Evolutionary conservation across 108 stramenopile species (phyloP).

Genomic region (Aurantiochytrium sp.): DNA sequence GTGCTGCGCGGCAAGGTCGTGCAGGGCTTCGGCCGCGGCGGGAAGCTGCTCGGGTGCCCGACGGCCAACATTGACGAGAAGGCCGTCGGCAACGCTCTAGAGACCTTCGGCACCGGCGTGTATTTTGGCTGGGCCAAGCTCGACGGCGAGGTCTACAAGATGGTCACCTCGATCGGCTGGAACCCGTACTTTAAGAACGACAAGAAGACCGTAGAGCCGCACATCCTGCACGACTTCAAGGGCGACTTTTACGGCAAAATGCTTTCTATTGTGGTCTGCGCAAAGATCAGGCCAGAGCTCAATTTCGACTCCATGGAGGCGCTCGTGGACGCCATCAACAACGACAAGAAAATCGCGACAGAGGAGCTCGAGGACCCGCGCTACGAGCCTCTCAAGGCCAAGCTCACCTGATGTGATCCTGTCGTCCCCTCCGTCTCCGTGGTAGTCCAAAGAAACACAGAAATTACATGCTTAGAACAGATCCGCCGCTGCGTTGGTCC

Average conservation of each 20-base stretch:
- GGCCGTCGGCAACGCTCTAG: slow-evolving; percentile 41
- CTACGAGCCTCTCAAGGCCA: background rate
- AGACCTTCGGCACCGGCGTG: slow-evolving; percentile 47
- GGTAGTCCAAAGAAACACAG: no score
- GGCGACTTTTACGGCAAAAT: slow-evolving; percentile 57
- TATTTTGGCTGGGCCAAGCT: slow-evolving; percentile 53
- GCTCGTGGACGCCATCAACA: background rate
- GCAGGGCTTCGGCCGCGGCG: slow-evolving; percentile 59
- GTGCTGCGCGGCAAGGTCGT: slow-evolving; percentile 49
- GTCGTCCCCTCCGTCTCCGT: no score
- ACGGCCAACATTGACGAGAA: slow-evolving; percentile 57
- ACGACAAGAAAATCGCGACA: background rate
- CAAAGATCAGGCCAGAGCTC: slow-evolving; percentile 54
- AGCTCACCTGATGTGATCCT: background rate
- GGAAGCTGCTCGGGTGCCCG: slow-evolving; percentile 58
- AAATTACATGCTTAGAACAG: no score
- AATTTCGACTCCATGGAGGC: slow-evolving; percentile 50
- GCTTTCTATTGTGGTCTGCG: slow-evolving; percentile 43
- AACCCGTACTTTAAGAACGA: slow-evolving; percentile 48
- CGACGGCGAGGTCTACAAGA: slow-evolving; percentile 37
- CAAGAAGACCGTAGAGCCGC: slow-evolving; percentile 54
- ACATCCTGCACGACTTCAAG: slow-evolving; percentile 48
- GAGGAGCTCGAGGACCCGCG: background rate
- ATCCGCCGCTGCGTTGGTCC: no score
- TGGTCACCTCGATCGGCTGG: slow-evolving; percentile 57